phyloP scores from a whole-genome alignment of 1,139 yeast species.

The Sugiyamaella grinbergsii region DNA sequence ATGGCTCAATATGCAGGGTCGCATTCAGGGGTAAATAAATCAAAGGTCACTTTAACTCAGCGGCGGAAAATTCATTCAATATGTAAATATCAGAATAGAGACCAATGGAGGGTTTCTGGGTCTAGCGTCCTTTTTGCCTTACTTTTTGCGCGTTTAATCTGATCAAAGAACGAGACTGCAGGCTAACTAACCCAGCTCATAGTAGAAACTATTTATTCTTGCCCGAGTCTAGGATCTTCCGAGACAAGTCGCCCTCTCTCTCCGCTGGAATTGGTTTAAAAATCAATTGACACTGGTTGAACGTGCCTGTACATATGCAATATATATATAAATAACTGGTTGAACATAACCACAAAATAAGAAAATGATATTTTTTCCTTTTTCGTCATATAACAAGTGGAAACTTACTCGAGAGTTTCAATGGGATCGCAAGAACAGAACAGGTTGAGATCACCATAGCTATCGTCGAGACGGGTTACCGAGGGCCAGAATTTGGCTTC shows the following conservation, averaged over 20 bases:
- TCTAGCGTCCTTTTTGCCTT: no score
- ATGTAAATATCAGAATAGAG: no score
- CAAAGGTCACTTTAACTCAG: no score
- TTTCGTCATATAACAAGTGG: neutral
- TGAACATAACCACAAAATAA: conserved; percentile 16
- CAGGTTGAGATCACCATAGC: conserved; percentile 90
- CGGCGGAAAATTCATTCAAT: no score
- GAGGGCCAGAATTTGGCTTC: conserved; percentile 91
- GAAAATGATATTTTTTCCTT: neutral
- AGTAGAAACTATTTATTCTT: no score
- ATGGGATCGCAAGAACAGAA: conserved; percentile 76
- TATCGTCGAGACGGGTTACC: conserved; percentile 88
- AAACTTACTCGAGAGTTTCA: conserved; percentile 28
- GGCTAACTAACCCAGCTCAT: no score
- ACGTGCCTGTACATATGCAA: conserved; percentile 14
- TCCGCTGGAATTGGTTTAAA: neutral
- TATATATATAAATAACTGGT: conserved; percentile 19
- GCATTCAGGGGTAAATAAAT: neutral
- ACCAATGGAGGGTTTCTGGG: no score
- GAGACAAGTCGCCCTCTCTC: no score
- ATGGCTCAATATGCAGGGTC: conserved; percentile 9
- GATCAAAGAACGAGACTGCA: no score
- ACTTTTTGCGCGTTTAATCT: no score
- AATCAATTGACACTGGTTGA: conserved; percentile 12
- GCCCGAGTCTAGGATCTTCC: no score